Conservation (phyloP, 306 rosid genomes). For the Crataegus laevigata region DNA sequence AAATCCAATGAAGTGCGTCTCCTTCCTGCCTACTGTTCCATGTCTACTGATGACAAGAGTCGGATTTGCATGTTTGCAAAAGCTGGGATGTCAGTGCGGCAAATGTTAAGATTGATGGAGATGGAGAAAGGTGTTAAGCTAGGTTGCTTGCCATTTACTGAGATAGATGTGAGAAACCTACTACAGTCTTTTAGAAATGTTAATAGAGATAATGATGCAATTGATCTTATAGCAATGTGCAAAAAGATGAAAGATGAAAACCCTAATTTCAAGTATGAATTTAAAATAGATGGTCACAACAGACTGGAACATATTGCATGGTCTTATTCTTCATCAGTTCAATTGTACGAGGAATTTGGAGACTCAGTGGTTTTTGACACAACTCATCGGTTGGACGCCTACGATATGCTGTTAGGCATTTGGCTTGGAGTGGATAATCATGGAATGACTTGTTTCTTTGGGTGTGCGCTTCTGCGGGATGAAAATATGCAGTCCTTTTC, state of each 20-base stretch:
- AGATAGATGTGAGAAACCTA: slow-evolving; percentile 72
- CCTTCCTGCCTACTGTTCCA: slow-evolving; percentile 58
- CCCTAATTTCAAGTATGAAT: slow-evolving; percentile 66
- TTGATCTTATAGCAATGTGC: slow-evolving; percentile 83
- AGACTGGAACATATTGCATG: slow-evolving; percentile 80
- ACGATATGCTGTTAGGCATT: slow-evolving; percentile 70
- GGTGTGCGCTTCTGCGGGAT: slow-evolving; percentile 64
- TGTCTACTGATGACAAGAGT: slow-evolving; percentile 79
- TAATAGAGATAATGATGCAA: slow-evolving; percentile 69
- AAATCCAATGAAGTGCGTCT: slow-evolving; percentile 57
- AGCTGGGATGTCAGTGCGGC: slow-evolving; percentile 91
- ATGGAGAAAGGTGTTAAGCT: slow-evolving; percentile 78
- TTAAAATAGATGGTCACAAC: slow-evolving; percentile 66
- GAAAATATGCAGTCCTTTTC: slow-evolving; percentile 65
- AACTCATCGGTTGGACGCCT: slow-evolving; percentile 65
- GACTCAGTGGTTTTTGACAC: slow-evolving; percentile 76
- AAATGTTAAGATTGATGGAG: slow-evolving; percentile 84
- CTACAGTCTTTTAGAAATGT: slow-evolving; percentile 74
- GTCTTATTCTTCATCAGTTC: slow-evolving; percentile 56
- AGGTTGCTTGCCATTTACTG: slow-evolving; percentile 79
- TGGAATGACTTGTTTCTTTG: slow-evolving; percentile 73
- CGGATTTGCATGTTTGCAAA: slow-evolving; percentile 83
- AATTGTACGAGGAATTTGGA: slow-evolving; percentile 55
- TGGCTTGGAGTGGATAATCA: slow-evolving; percentile 91
- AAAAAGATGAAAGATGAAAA: slow-evolving; percentile 70